Evolutionary conservation across 2,329 filamentous ascomycete genomes (phyloP).

Genomic region (Calonectria crousiana): DNA sequence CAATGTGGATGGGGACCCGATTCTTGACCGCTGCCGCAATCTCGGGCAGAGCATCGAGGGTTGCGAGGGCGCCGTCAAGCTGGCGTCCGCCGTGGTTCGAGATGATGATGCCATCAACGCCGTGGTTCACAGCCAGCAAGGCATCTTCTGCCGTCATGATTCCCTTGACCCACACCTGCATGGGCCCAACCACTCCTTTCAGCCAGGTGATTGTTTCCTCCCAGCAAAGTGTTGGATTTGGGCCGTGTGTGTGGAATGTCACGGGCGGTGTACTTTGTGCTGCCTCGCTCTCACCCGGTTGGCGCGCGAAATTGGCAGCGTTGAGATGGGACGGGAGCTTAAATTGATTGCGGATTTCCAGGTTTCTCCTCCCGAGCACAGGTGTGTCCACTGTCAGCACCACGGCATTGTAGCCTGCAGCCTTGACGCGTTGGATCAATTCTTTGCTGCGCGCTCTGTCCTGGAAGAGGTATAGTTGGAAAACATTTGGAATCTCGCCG

Average conservation of each 20-base stretch:
- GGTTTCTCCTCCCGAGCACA: conserved; percentile 32
- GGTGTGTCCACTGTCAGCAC: conserved; percentile 42
- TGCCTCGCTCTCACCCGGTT: background rate
- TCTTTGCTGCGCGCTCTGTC: background rate
- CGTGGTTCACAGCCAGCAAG: conserved; percentile 41
- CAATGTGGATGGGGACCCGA: background rate
- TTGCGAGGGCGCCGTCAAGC: conserved; percentile 50
- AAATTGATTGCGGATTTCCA: conserved; percentile 32
- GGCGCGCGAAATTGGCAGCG: background rate
- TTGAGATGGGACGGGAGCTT: background rate
- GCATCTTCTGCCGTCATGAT: conserved; percentile 49
- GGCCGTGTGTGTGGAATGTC: background rate
- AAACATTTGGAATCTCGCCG: background rate
- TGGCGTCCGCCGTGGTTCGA: conserved; percentile 55
- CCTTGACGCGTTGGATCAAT: background rate
- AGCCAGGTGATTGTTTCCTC: background rate
- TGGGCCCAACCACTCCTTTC: background rate
- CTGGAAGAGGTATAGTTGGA: conserved; percentile 3
- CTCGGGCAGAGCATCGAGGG: background rate
- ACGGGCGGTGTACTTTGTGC: background rate
- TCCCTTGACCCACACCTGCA: conserved; percentile 38
- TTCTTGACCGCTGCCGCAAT: background rate
- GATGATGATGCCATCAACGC: conserved; percentile 46
- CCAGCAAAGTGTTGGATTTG: background rate
- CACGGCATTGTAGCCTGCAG: conserved; percentile 38